Base-by-base conservation (phyloP, 2,329 filamentous ascomycete species). In the Zalaria sp. region DNA sequence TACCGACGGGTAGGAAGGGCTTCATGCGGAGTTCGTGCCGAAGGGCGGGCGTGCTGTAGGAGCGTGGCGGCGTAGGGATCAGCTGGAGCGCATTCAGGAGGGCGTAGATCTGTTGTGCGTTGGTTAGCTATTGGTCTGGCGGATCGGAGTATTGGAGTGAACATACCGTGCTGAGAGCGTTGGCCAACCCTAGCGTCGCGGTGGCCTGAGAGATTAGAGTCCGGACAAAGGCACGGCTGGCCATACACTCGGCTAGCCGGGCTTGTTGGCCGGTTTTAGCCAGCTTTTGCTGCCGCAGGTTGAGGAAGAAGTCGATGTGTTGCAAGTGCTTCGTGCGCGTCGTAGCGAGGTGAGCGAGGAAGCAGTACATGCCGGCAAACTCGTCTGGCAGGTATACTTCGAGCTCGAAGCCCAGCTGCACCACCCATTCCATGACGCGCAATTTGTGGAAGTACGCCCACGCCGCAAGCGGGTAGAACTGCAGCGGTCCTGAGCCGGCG, bases 361-460 rank as follows among this genome's bases (percentile, higher is more conserved):
- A 50, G 31, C 40, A 48, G 60, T 96, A 96, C 83, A 95, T 93
- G 25, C 77, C 79, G 1, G 79, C 74, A 6, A 91, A 69, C 59
- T 98, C 91, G 57, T 93, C 82, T 0, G 78, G 72, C 41, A 89
- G 79, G 60, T 96, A 96, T 6, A 94, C 75, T 35, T 89, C 81
- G 8, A 95, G 78, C 61, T 98, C 91, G 58, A 98, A 96, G 8
- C 93, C 91, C 28, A 95, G 76, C 55, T 95, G 83, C 10, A 95
- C 72, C 37, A 93, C 81, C 68, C 79, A 82, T 56, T 89, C 81
- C 72, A 95, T 85, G 53, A 89, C 77, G 27, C 75, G 76, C n/a
- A 95, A 71, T 60, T 95, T 96, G 61, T 93, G 84, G 45, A 88
- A 74, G 53, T 89, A 93, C 0, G 80, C 76, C 91, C 91, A 98